Conservation (phyloP, 768 basidiomycete species). For the Tricholoma sp. region DNA sequence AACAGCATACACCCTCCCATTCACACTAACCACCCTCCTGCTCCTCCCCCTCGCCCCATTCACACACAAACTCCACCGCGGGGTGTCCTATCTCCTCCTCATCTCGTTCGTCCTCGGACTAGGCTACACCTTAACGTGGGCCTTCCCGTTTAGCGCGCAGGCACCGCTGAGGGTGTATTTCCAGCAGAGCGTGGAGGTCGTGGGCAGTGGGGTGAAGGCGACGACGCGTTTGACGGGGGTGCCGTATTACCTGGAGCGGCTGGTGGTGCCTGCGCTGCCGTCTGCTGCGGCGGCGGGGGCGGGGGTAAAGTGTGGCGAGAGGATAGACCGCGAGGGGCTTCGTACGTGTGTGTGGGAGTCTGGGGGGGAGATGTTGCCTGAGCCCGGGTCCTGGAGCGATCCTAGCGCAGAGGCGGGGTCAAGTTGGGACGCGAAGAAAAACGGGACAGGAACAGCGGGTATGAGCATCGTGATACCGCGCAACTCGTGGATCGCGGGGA, state of each 20-base stretch:
- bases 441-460: no score
- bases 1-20: slow-evolving; percentile 46
- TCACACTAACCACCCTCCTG: slow-evolving; percentile 43
- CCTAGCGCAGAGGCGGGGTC: not conserved
- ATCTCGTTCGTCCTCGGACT: slow-evolving; percentile 36
- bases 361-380: slow-evolving; percentile 17
- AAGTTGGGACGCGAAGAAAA: not conserved
- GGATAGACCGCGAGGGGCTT: not conserved
- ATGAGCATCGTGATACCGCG: not conserved
- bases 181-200: slow-evolving; percentile 43
- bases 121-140: slow-evolving; percentile 32
- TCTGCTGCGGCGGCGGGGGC: not conserved
- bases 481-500: slow-evolving; percentile 15
- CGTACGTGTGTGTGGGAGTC: slow-evolving; percentile 8
- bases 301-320: not conserved
- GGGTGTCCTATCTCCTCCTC: slow-evolving; percentile 12
- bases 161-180: slow-evolving; percentile 70
- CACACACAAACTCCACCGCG: slow-evolving; percentile 16
- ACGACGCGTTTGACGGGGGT: not conserved
- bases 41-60: slow-evolving; percentile 64
- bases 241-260: not conserved
- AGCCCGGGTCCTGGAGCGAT: slow-evolving; percentile 10
- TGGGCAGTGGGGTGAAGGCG: not conserved
- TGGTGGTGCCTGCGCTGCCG: not conserved
- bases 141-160: slow-evolving; percentile 58